Conservation (phyloP, 163 green algal genomes). For the Scenedesmus sp. region DNA sequence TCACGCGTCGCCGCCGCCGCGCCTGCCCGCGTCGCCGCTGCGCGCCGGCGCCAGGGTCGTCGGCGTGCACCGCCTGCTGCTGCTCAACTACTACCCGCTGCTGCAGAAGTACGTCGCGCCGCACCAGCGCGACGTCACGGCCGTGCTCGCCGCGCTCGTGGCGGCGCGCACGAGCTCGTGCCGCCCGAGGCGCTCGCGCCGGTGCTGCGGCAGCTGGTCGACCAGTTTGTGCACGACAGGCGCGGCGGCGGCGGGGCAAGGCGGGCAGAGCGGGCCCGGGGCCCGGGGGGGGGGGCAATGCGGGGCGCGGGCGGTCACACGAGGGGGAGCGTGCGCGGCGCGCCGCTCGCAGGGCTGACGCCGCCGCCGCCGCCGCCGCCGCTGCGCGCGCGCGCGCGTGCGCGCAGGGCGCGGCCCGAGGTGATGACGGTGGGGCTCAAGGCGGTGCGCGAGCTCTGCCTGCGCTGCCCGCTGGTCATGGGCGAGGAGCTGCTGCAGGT, state of each 20-base stretch:
- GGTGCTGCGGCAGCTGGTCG: slow-evolving; percentile 91
- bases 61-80: slow-evolving; percentile 87
- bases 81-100: slow-evolving; percentile 98
- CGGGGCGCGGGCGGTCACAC: not conserved
- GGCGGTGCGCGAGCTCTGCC: slow-evolving; percentile 92
- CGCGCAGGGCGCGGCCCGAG: slow-evolving; percentile 70
- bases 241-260: slow-evolving; percentile 36
- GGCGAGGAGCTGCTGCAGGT: slow-evolving; percentile 85
- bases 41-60: slow-evolving; percentile 68
- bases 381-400: slow-evolving; percentile 8
- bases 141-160: slow-evolving; percentile 78
- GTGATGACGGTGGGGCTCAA: slow-evolving; percentile 93
- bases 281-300: not conserved
- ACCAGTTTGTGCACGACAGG: slow-evolving; percentile 97
- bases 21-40: not conserved
- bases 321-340: no score
- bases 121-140: slow-evolving; percentile 87
- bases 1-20: not conserved
- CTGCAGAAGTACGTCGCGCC: slow-evolving; percentile 95
- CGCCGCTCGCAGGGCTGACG: no score
- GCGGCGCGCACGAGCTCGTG: slow-evolving; percentile 89
- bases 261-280: not conserved
- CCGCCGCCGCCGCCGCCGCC: no score
- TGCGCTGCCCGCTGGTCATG: slow-evolving; percentile 92
- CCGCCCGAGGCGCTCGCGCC: slow-evolving; percentile 90